phyloP scores from a whole-genome alignment of 805 yeast genomes.

The Zygosaccharomyces bisporus region DNA sequence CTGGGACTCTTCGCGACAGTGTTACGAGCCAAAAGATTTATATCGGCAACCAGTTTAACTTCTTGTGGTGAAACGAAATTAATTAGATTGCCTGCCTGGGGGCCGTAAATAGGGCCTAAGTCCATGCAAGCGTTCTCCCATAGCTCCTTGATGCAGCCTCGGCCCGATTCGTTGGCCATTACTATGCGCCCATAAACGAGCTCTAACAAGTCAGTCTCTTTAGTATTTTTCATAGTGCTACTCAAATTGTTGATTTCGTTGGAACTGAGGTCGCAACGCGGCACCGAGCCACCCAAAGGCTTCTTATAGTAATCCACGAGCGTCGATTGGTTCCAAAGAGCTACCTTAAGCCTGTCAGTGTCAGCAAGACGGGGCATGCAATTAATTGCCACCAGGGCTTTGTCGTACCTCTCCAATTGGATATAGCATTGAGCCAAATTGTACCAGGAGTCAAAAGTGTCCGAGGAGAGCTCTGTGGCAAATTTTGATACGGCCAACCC shows the following conservation, averaged over 20 bases:
- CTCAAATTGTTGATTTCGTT: slow-evolving; percentile 27
- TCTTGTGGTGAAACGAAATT: slow-evolving; percentile 33
- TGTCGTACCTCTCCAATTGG: slow-evolving; percentile 21
- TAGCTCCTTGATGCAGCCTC: slow-evolving; percentile 24
- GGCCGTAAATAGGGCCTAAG: slow-evolving; percentile 35
- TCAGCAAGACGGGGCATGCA: slow-evolving; percentile 31
- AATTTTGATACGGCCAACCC: slow-evolving; percentile 28
- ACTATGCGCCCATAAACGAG: slow-evolving; percentile 32
- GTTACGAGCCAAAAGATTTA: slow-evolving; percentile 29
- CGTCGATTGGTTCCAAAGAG: slow-evolving; percentile 16
- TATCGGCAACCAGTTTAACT: slow-evolving; percentile 27
- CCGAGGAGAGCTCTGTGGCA: slow-evolving; percentile 31
- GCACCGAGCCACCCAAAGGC: slow-evolving; percentile 24
- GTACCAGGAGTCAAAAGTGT: slow-evolving; percentile 33
- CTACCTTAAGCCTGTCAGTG: slow-evolving; percentile 25
- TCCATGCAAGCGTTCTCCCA: slow-evolving; percentile 28
- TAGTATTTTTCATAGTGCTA: slow-evolving; percentile 22
- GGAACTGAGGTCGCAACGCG: slow-evolving; percentile 21
- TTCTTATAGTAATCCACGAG: slow-evolving; percentile 25
- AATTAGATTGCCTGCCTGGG: slow-evolving; percentile 29
- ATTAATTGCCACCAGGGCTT: slow-evolving; percentile 32
- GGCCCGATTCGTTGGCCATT: slow-evolving; percentile 28
- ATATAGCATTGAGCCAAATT: slow-evolving; percentile 30
- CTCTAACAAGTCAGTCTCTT: slow-evolving; percentile 26
- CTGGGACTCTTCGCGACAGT: slow-evolving; percentile 28